phyloP scores from a whole-genome alignment of 768 basidiomycete species.

The Psilocybe subaeruginosa region DNA sequence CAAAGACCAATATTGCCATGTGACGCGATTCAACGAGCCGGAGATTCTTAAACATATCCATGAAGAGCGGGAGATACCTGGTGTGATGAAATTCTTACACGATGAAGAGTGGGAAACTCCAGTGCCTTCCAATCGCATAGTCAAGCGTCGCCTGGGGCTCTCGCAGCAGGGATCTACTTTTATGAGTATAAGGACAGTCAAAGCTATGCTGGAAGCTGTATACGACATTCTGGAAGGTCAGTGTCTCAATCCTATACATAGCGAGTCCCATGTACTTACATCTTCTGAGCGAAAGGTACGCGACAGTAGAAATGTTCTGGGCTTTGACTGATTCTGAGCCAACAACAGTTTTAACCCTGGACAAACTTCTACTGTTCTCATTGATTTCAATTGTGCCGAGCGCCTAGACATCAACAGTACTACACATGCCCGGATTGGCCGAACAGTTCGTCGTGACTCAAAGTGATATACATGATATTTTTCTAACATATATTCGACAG shows the following conservation, averaged over 20 bases:
- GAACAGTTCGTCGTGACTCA: too few species aligned
- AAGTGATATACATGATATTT: too few species aligned
- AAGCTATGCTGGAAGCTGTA: too few species aligned
- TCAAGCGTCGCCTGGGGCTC: not conserved
- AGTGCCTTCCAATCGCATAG: not conserved
- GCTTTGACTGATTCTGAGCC: not conserved
- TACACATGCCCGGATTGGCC: too few species aligned
- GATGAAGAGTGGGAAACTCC: not conserved
- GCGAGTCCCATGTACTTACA: too few species aligned
- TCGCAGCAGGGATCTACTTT: not conserved
- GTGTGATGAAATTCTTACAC: not conserved
- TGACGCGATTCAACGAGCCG: not conserved
- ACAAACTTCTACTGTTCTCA: not conserved
- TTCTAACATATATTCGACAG: not conserved
- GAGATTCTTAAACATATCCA: not conserved
- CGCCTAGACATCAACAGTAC: not conserved
- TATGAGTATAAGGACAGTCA: not conserved
- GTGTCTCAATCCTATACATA: too few species aligned
- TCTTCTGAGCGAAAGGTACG: not conserved
- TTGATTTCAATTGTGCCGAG: slow-evolving; percentile 5
- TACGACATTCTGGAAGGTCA: too few species aligned
- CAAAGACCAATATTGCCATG: not conserved
- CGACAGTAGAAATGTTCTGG: not conserved
- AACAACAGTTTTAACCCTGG: not conserved
- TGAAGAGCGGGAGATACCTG: not conserved